Conservation (phyloP, 192 early-diverging fungal species). For the Coemansia nantahalensis region DNA sequence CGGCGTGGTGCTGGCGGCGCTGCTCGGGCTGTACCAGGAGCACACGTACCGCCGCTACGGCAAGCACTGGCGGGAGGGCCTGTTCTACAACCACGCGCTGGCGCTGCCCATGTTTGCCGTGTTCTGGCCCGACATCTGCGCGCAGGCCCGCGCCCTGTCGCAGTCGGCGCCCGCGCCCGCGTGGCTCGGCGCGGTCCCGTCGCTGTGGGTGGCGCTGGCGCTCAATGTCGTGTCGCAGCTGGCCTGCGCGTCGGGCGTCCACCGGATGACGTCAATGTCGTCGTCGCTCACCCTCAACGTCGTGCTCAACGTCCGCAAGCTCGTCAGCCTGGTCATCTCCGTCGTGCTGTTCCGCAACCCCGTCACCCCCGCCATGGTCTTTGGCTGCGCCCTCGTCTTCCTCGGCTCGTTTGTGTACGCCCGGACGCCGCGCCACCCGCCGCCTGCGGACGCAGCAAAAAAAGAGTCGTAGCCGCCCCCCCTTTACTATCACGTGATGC, state of each 20-base stretch:
- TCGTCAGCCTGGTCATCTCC: conserved; percentile 76
- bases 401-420: conserved; percentile 78
- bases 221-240: conserved; percentile 82
- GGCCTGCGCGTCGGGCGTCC: conserved; percentile 86
- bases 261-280: conserved; percentile 72
- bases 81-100: conserved; percentile 85
- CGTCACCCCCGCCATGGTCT: conserved; percentile 60
- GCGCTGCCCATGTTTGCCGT: conserved; percentile 78
- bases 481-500: too few species aligned
- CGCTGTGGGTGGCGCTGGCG: conserved; percentile 68
- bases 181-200: conserved; percentile 48
- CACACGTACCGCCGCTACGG: conserved; percentile 72
- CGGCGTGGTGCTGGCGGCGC: conserved; percentile 72
- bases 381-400: conserved; percentile 76
- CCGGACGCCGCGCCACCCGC: neutral
- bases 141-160: conserved; percentile 43
- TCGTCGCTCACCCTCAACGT: conserved; percentile 82
- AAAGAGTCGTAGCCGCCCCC: too few species aligned
- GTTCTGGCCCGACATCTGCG: conserved; percentile 65
- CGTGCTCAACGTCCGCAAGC: conserved; percentile 83
- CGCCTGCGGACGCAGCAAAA: too few species aligned
- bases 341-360: conserved; percentile 77
- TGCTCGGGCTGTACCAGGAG: conserved; percentile 85
- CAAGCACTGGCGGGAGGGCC: conserved; percentile 81
- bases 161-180: conserved; percentile 45